A percentile compares a stretch with the other conserved stretches of the same genome.
phyloP scores from a whole-genome alignment of 169 alveolate genomes.

The Babesia bigemina region DNA sequence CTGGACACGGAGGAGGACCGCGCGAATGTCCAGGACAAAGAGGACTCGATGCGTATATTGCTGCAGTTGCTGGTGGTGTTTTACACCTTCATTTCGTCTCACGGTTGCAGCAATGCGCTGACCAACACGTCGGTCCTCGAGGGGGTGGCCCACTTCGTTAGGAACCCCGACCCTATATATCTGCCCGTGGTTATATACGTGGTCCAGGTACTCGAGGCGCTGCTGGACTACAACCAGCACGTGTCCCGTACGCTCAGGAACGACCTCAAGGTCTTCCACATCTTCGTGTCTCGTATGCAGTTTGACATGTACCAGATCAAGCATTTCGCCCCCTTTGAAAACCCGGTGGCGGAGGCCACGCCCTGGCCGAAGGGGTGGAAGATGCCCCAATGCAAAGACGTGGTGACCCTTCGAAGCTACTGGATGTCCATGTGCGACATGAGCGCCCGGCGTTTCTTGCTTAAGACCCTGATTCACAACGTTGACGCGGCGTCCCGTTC shows the following conservation, averaged over 20 bases:
- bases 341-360: not conserved
- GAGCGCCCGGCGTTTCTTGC: slow-evolving; percentile 59
- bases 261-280: slow-evolving; percentile 72
- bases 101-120: slow-evolving; percentile 60
- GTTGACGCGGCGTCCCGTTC: slow-evolving; percentile 46
- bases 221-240: slow-evolving; percentile 73
- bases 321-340: slow-evolving; percentile 47
- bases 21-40: slow-evolving; percentile 26
- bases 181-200: slow-evolving; percentile 73
- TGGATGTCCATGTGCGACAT: slow-evolving; percentile 56
- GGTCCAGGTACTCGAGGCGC: slow-evolving; percentile 75
- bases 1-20: slow-evolving; percentile 18
- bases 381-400: slow-evolving; percentile 29
- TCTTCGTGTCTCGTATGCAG: slow-evolving; percentile 73
- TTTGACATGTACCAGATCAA: slow-evolving; percentile 75
- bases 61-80: slow-evolving; percentile 62
- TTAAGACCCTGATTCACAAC: slow-evolving; percentile 52
- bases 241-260: slow-evolving; percentile 69
- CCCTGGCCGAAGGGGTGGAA: slow-evolving; percentile 61
- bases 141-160: slow-evolving; percentile 60
- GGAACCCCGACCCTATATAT: slow-evolving; percentile 71
- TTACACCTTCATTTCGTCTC: slow-evolving; percentile 58
- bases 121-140: slow-evolving; percentile 59
- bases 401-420: slow-evolving; percentile 37
- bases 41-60: slow-evolving; percentile 59